These are phyloP conservation scores for Neurospora crassa DNA, from an alignment of 2,329 filamentous ascomycete species.

Conservation along the genomic window DNA sequence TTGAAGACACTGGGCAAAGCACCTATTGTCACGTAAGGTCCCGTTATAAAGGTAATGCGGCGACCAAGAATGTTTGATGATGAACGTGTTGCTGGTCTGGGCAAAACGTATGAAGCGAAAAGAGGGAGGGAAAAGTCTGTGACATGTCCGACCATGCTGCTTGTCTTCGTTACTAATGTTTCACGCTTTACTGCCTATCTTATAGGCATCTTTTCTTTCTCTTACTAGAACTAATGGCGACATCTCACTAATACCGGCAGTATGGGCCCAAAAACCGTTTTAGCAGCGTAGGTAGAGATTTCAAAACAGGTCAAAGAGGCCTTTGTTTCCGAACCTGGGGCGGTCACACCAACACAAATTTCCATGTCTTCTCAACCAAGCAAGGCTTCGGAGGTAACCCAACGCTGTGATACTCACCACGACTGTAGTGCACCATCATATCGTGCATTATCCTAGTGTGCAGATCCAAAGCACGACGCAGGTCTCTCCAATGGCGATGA, in stretches of 20 bases:
- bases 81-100: neutral
- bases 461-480: neutral
- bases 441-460: neutral
- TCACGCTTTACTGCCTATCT: neutral
- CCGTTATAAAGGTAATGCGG: neutral
- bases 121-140: neutral
- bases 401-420: neutral
- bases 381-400: too few species aligned
- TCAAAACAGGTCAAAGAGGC: too few species aligned
- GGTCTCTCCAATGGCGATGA: neutral
- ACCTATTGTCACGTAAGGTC: constrained; percentile 10
- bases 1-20: constrained; percentile 18
- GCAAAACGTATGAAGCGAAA: neutral
- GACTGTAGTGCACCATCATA: neutral
- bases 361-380: neutral
- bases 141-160: neutral
- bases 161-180: neutral
- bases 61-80: neutral
- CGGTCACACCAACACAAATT: neutral
- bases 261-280: neutral
- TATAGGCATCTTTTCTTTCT: neutral
- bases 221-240: neutral
- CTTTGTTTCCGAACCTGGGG: neutral
- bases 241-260: neutral
- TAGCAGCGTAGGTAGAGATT: neutral